phyloP scores from a whole-genome alignment of 106 monocot genomes.

The Allium fistulosum region DNA sequence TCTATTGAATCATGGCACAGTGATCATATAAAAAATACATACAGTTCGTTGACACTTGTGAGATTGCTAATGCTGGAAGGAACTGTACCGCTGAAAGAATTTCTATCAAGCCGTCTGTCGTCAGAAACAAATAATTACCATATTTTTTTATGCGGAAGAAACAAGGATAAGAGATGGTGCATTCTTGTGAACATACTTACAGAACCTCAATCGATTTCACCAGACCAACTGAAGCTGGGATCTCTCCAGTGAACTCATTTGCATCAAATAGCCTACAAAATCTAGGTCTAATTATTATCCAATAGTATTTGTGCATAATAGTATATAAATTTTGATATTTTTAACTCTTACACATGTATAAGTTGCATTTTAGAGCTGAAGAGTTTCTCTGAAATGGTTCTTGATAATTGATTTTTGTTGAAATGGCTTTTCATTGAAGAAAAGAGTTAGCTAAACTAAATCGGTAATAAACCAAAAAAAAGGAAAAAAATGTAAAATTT shows the following conservation, averaged over 20 bases:
- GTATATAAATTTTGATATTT: neutral
- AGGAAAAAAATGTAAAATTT: neutral
- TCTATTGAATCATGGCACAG: neutral
- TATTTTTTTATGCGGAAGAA: neutral
- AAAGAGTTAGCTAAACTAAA: neutral
- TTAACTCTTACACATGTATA: constrained; percentile 66
- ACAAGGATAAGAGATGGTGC: neutral
- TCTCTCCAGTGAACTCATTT: constrained; percentile 1
- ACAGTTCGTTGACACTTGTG: constrained; percentile 52
- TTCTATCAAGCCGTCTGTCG: constrained; percentile 67
- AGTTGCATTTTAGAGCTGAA: constrained; percentile 61
- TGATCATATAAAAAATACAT: constrained; percentile 17
- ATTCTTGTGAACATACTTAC: constrained; percentile 4
- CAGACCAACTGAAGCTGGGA: constrained; percentile 3
- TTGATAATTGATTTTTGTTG: constrained; percentile 73
- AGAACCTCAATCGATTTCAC: constrained; percentile 10
- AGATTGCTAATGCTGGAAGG: constrained; percentile 66
- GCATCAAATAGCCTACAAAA: constrained; percentile 4
- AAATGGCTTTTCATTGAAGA: constrained; percentile 59
- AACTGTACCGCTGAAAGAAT: constrained; percentile 47
- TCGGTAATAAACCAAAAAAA: neutral
- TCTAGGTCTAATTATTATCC: neutral
- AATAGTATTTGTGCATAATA: neutral
- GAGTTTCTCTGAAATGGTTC: constrained; percentile 38
- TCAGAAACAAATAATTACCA: neutral